Percentiles rank a stretch among this genome's conserved stretches.
phyloP scores from a whole-genome alignment of 2,329 filamentous ascomycete species.

The Exophiala viscosa region DNA sequence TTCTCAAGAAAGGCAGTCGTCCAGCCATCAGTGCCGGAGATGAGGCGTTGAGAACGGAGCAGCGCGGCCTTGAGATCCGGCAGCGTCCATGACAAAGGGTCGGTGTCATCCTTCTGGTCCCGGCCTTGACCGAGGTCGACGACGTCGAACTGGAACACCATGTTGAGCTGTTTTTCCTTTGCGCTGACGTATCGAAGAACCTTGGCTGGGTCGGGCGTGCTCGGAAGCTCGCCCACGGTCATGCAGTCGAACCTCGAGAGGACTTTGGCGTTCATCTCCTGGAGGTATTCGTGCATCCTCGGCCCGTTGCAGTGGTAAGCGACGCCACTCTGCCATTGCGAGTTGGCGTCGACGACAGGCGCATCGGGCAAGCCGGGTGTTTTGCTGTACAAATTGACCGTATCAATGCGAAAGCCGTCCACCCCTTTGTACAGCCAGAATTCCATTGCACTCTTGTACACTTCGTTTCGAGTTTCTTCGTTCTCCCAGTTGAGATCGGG shows the following conservation, averaged over 20 bases:
- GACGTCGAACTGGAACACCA: conserved; percentile 68
- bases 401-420: conserved; percentile 64
- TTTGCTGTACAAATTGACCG: conserved; percentile 21
- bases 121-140: conserved; percentile 32
- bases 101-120: not conserved
- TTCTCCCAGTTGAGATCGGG: conserved; percentile 79
- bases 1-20: conserved; percentile 64
- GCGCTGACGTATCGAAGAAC: conserved; percentile 48
- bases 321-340: conserved; percentile 42
- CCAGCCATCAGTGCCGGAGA: conserved; percentile 57
- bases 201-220: conserved; percentile 41
- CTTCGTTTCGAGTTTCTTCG: conserved; percentile 56
- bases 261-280: conserved; percentile 50
- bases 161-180: conserved; percentile 54
- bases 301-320: conserved; percentile 48
- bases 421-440: conserved; percentile 72
- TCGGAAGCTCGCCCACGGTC: conserved; percentile 58
- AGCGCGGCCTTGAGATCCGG: conserved; percentile 51
- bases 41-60: conserved; percentile 56
- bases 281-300: conserved; percentile 54
- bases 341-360: conserved; percentile 47
- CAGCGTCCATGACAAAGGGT: conserved; percentile 33
- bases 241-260: conserved; percentile 56
- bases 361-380: conserved; percentile 29
- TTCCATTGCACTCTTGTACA: conserved; percentile 64